phyloP scores from a whole-genome alignment of 306 rosid species.

The Datisca glomerata region DNA sequence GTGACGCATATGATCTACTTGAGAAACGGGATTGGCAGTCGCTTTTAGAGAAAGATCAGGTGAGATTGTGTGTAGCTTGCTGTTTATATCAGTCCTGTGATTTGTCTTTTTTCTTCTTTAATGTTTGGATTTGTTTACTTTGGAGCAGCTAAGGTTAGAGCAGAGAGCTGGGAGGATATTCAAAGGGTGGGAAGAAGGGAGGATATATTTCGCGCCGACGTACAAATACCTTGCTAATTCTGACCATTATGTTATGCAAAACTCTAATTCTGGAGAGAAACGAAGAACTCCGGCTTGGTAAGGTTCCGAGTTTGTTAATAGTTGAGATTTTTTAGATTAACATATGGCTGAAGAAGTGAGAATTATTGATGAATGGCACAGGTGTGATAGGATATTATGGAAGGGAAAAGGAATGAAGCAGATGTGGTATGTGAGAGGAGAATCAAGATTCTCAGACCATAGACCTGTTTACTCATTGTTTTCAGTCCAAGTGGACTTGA shows the following conservation, averaged over 20 bases:
- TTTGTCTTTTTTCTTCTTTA: background rate
- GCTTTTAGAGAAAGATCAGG: constrained; percentile 84
- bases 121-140: too few species aligned
- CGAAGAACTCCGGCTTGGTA: constrained; percentile 92
- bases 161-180: constrained; percentile 80
- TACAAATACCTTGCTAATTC: constrained; percentile 82
- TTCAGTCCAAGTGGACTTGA: constrained; percentile 34
- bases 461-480: constrained; percentile 73
- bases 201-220: constrained; percentile 75
- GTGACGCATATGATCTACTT: constrained; percentile 49
- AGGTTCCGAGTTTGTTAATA: constrained; percentile 12
- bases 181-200: constrained; percentile 87
- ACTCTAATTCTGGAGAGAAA: constrained; percentile 57
- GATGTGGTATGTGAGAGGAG: constrained; percentile 66
- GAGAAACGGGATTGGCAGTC: constrained; percentile 65
- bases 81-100: background rate
- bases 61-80: constrained; percentile 8
- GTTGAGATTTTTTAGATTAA: too few species aligned
- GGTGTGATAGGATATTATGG: constrained; percentile 97
- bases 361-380: too few species aligned
- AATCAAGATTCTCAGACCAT: constrained; percentile 88
- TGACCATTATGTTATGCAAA: constrained; percentile 50
- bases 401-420: constrained; percentile 76
- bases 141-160: constrained; percentile 61
- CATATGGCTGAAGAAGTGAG: too few species aligned